Percentiles rank a stretch among this genome's conserved stretches.
phyloP scores from a whole-genome alignment of 352 stramenopile genomes.

The Phytopythium sindhum region DNA sequence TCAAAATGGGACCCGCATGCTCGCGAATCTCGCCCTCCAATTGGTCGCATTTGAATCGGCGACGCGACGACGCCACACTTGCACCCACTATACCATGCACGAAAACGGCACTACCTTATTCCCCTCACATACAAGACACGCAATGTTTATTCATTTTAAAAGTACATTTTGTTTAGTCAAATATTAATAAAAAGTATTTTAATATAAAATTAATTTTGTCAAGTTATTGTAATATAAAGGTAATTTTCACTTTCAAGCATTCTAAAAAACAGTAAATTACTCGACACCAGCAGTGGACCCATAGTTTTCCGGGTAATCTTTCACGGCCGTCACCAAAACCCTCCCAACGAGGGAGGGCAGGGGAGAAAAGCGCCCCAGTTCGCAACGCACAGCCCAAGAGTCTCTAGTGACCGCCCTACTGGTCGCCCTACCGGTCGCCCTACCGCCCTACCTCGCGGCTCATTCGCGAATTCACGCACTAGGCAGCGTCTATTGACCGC shows the following conservation, averaged over 20 bases:
- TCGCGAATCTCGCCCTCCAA: background rate
- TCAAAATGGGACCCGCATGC: background rate
- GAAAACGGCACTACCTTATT: background rate
- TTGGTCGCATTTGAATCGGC: background rate
- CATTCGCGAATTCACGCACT: background rate
- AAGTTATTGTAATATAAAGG: no score
- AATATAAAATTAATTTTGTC: no score
- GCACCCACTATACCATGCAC: background rate
- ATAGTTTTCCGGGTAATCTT: no score
- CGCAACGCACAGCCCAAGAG: no score
- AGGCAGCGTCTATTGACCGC: background rate
- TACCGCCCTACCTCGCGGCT: background rate
- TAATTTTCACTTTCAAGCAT: no score
- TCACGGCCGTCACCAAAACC: background rate
- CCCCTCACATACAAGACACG: background rate
- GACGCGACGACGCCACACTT: conserved; percentile 2
- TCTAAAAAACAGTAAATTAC: no score
- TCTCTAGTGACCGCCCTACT: no score
- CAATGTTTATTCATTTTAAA: background rate
- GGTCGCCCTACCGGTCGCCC: no score
- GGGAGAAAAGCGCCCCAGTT: background rate
- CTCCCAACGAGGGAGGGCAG: background rate
- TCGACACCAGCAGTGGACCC: no score
- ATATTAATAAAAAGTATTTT: no score
- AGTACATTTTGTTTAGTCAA: no score